Evolutionary conservation across 2,329 filamentous ascomycete genomes (phyloP).

Genomic region (Rhinocladiella mackenziei): DNA sequence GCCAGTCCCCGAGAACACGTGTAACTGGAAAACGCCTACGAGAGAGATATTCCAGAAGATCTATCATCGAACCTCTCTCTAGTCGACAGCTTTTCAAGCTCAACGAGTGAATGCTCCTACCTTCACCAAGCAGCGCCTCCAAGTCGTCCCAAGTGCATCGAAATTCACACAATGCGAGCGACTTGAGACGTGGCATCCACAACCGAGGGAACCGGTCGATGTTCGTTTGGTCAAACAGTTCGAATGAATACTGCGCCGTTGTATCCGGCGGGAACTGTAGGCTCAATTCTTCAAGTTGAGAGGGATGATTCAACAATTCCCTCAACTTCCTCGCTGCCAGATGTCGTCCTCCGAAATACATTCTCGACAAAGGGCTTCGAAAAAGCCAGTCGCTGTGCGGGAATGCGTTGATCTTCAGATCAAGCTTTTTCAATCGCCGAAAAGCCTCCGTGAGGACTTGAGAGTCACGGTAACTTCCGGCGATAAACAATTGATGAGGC

Average conservation of each 20-base stretch:
- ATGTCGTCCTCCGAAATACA: constrained; percentile 15
- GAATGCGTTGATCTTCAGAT: constrained; percentile 16
- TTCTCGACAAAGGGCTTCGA: constrained; percentile 5
- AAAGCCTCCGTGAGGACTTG: constrained; percentile 12
- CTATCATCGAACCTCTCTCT: constrained; percentile 19
- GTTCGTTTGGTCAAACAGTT: constrained; percentile 23
- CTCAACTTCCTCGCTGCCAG: constrained; percentile 9
- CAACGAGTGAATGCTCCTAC: constrained; percentile 10
- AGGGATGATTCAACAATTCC: constrained; percentile 12
- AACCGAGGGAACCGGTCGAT: constrained; percentile 16
- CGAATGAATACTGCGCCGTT: constrained; percentile 17
- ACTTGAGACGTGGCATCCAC: constrained; percentile 17
- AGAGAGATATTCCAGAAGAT: constrained; percentile 15
- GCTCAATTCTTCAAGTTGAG: constrained; percentile 15
- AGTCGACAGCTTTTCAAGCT: constrained; percentile 18
- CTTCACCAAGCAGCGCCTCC: constrained; percentile 11
- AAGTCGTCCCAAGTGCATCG: constrained; percentile 18
- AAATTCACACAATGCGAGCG: constrained; percentile 18
- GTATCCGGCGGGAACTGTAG: constrained; percentile 19
- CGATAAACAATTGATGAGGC: constrained; percentile 16
- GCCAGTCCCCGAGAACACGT: constrained; percentile 18
- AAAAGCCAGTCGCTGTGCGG: constrained; percentile 25
- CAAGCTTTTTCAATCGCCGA: constrained; percentile 9
- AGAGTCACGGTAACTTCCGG: not conserved
- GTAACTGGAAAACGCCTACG: constrained; percentile 5